phyloP scores from a whole-genome alignment of 768 basidiomycete species.

The Saitozyma sp. region DNA sequence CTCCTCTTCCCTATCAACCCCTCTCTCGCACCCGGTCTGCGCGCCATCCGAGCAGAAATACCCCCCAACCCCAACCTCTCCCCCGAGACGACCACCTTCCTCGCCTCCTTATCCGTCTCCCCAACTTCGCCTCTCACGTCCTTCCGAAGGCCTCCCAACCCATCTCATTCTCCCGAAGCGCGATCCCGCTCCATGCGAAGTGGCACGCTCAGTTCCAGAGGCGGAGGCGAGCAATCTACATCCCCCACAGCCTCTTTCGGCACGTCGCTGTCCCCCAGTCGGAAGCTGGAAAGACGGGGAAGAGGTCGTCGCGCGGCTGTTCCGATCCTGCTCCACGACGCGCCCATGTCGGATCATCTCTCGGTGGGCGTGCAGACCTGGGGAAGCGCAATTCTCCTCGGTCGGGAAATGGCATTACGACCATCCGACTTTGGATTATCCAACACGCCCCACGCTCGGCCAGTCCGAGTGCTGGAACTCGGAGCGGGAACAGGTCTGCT shows the following conservation, averaged over 20 bases:
- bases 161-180: constrained; percentile 1
- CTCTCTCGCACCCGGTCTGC: constrained; percentile 22
- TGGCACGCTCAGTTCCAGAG: no score
- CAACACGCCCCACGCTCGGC: not conserved
- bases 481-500: constrained; percentile 51
- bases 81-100: constrained; percentile 34
- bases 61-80: constrained; percentile 28
- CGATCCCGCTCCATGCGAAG: not conserved
- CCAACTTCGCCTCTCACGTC: constrained; percentile 24
- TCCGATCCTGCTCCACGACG: constrained; percentile 48
- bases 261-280: constrained; percentile 3
- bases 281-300: constrained; percentile 2
- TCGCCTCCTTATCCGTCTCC: constrained; percentile 30
- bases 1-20: constrained; percentile 41
- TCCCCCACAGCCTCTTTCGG: not conserved
- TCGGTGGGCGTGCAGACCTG: constrained; percentile 53
- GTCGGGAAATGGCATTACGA: constrained; percentile 39
- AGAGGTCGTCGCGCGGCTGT: constrained; percentile 18
- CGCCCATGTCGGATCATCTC: constrained; percentile 50
- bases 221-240: not conserved
- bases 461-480: constrained; percentile 44
- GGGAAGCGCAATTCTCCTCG: constrained; percentile 50
- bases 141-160: not conserved
- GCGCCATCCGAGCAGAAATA: constrained; percentile 7
- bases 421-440: constrained; percentile 39